phyloP scores from a whole-genome alignment of 805 yeast species.

The Middelhovenomyces tepae region DNA sequence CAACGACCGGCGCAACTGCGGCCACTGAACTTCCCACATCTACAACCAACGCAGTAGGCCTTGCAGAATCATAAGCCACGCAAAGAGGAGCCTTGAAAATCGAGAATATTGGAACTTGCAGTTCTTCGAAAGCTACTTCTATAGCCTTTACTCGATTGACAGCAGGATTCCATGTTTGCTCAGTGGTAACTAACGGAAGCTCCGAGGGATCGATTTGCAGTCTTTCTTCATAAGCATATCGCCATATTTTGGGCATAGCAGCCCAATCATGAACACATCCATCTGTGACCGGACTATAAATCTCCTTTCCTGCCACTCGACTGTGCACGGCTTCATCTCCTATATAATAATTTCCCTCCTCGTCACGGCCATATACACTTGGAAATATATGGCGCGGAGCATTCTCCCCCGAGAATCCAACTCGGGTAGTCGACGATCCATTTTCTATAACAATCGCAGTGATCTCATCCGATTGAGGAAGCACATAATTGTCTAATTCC shows the following conservation, averaged over 20 bases:
- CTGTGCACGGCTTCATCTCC: constrained; percentile 38
- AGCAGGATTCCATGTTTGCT: constrained; percentile 60
- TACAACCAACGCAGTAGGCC: constrained; percentile 66
- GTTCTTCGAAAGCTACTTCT: constrained; percentile 66
- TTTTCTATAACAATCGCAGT: constrained; percentile 88
- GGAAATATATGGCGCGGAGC: constrained; percentile 70
- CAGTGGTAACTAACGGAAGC: constrained; percentile 54
- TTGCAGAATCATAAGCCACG: constrained; percentile 41
- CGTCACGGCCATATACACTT: constrained; percentile 46
- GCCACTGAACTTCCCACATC: constrained; percentile 69
- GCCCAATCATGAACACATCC: constrained; percentile 49
- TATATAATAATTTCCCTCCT: constrained; percentile 20
- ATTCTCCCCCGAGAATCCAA: constrained; percentile 92
- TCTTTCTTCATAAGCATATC: constrained; percentile 44
- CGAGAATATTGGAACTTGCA: constrained; percentile 69
- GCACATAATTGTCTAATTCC: too few species aligned
- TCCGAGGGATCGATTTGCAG: constrained; percentile 49
- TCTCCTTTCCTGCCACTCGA: constrained; percentile 25
- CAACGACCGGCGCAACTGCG: constrained; percentile 43
- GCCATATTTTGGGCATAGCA: constrained; percentile 58
- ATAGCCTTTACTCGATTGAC: constrained; percentile 48
- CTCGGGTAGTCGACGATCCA: constrained; percentile 73
- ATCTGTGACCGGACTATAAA: constrained; percentile 24
- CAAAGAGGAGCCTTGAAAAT: constrained; percentile 71
- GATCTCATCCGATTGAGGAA: too few species aligned